Evolutionary conservation across 306 rosid species (phyloP).

Genomic region (Glycine soja): DNA sequence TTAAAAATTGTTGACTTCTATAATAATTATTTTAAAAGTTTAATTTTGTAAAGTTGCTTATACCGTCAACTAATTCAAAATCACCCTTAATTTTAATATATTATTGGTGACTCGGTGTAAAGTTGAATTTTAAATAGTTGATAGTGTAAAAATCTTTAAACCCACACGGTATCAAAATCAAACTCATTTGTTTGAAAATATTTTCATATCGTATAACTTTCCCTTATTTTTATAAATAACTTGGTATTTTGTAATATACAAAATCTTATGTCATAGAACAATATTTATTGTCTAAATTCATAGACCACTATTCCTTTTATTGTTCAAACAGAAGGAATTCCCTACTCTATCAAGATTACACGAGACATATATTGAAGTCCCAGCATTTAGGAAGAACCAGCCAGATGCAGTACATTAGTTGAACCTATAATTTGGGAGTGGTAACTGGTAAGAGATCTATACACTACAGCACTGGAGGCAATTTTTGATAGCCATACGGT

Average conservation of each 20-base stretch:
- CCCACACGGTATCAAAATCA: not conserved
- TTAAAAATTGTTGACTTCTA: too few species aligned
- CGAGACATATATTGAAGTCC: slow-evolving; percentile 56
- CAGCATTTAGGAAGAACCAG: slow-evolving; percentile 62
- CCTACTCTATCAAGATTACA: slow-evolving; percentile 61
- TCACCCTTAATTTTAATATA: too few species aligned
- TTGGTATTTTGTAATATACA: not conserved
- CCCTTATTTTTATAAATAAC: not conserved
- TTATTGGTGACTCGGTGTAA: too few species aligned
- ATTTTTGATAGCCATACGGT: not conserved
- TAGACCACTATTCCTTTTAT: not conserved
- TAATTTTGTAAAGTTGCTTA: too few species aligned
- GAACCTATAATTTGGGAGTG: slow-evolving; percentile 30
- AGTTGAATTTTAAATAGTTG: not conserved
- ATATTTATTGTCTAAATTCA: not conserved
- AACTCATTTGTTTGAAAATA: not conserved
- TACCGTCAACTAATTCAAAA: too few species aligned
- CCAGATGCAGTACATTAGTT: slow-evolving; percentile 55
- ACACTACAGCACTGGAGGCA: not conserved
- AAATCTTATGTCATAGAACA: not conserved
- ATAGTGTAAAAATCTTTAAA: not conserved
- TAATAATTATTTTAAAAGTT: too few species aligned
- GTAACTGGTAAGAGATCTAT: slow-evolving; percentile 3
- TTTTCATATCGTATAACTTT: not conserved
- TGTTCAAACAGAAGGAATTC: slow-evolving; percentile 57